phyloP scores from a whole-genome alignment of 2,329 filamentous ascomycete genomes.

The Fusarium sublunatum region DNA sequence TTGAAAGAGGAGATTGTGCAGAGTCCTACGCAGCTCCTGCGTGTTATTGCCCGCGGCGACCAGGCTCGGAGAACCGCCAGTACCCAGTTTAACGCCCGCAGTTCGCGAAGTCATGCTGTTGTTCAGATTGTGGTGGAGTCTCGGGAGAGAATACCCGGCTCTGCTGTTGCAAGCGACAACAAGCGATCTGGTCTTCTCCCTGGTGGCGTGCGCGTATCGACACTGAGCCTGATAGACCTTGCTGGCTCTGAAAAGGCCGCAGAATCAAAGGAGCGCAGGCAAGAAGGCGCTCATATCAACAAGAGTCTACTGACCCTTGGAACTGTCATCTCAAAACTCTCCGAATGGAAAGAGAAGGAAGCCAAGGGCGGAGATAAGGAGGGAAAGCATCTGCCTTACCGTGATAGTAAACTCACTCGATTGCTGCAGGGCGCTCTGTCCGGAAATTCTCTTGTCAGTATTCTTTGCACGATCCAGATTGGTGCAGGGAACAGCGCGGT shows the following conservation, averaged over 20 bases:
- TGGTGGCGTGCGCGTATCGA: constrained; percentile 94
- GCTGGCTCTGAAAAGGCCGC: constrained; percentile 96
- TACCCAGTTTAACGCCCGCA: constrained; percentile 96
- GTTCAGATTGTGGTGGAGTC: constrained; percentile 99
- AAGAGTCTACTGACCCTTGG: constrained; percentile 95
- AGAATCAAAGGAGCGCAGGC: constrained; percentile 91
- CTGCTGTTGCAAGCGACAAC: constrained; percentile 52
- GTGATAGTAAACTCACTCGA: constrained; percentile 96
- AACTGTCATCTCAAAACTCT: constrained; percentile 93
- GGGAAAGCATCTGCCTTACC: constrained; percentile 91
- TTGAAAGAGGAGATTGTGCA: constrained; percentile 99
- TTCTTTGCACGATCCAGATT: constrained; percentile 95
- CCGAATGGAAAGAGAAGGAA: constrained; percentile 86
- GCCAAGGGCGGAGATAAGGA: constrained; percentile 80
- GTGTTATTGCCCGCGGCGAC: constrained; percentile 95
- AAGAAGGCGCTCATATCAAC: constrained; percentile 98
- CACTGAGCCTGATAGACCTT: constrained; percentile 93
- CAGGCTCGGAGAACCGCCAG: constrained; percentile 89
- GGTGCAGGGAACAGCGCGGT: constrained; percentile 80
- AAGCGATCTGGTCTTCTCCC: constrained; percentile 79
- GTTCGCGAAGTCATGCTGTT: constrained; percentile 96
- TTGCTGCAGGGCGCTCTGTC: constrained; percentile 92
- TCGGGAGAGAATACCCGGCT: constrained; percentile 80
- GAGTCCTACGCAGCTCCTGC: constrained; percentile 91
- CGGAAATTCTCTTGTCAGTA: constrained; percentile 94